These are phyloP conservation scores for Dendrobium huoshanense DNA, from an alignment of 106 monocot genomes.

Conservation along the genomic window DNA sequence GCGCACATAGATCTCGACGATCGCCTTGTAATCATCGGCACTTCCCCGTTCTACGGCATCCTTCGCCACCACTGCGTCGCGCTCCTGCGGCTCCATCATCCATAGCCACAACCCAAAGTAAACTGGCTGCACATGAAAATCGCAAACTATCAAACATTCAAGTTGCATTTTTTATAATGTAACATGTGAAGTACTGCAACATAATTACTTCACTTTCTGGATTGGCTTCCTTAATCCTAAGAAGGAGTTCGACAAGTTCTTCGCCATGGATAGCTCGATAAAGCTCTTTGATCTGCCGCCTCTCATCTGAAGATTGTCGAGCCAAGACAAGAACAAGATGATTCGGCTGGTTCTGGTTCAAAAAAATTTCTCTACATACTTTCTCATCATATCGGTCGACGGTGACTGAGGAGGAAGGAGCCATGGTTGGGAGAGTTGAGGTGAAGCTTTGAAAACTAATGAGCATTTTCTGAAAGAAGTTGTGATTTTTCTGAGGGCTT, in stretches of 20 bases:
- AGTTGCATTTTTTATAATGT: neutral
- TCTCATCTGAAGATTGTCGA: slow-evolving; percentile 10
- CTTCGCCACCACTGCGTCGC: slow-evolving; percentile 32
- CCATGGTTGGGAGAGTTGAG: neutral
- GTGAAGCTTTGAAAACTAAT: too few species aligned
- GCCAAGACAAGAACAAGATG: slow-evolving; percentile 11
- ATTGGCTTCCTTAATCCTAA: slow-evolving; percentile 14
- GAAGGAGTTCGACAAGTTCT: slow-evolving; percentile 29
- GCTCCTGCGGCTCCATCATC: slow-evolving; percentile 33
- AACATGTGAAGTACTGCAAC: too few species aligned
- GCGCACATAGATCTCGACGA: slow-evolving; percentile 35
- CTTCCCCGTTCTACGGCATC: slow-evolving; percentile 6
- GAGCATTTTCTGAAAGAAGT: too few species aligned
- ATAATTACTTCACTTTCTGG: neutral
- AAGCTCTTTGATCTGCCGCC: slow-evolving; percentile 21
- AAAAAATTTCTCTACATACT: slow-evolving; percentile 11
- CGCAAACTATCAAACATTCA: neutral
- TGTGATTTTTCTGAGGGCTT: too few species aligned
- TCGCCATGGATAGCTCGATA: slow-evolving; percentile 23
- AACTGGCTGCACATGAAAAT: neutral
- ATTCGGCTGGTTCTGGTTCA: neutral
- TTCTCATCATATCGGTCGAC: neutral
- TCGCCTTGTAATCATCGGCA: slow-evolving; percentile 22
- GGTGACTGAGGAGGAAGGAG: neutral
- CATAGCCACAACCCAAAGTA: slow-evolving; percentile 20